phyloP scores from a whole-genome alignment of 2,329 filamentous ascomycete species.

The Alternaria tenuissima region DNA sequence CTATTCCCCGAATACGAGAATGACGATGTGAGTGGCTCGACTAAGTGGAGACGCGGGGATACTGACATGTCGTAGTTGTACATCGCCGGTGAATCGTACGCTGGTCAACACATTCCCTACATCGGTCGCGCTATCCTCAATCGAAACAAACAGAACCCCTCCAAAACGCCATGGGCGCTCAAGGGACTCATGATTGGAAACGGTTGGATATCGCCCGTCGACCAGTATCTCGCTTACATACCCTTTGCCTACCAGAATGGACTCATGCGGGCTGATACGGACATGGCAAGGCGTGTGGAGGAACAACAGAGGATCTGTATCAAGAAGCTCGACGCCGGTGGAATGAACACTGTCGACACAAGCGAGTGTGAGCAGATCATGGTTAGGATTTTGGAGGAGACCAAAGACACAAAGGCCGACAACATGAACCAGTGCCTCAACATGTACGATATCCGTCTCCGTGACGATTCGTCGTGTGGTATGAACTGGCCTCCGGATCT shows the following conservation, averaged over 20 bases:
- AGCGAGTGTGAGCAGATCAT: conserved; percentile 79
- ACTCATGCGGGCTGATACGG: conserved; percentile 73
- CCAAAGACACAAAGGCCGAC: conserved; percentile 63
- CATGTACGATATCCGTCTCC: conserved; percentile 95
- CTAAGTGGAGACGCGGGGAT: background rate
- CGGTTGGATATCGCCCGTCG: conserved; percentile 90
- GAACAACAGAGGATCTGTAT: conserved; percentile 74
- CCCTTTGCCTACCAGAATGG: conserved; percentile 80
- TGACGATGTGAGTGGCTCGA: conserved; percentile 77
- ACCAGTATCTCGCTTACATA: conserved; percentile 90
- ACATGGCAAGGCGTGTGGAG: conserved; percentile 71
- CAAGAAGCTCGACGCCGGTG: conserved; percentile 65
- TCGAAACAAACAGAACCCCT: conserved; percentile 71
- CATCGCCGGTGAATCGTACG: conserved; percentile 94
- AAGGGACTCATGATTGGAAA: conserved; percentile 92
- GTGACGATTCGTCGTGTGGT: conserved; percentile 83
- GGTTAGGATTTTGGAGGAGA: conserved; percentile 73
- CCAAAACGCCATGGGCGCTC: conserved; percentile 73
- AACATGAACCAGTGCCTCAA: conserved; percentile 75
- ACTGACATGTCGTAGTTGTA: conserved; percentile 71
- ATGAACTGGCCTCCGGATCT: conserved; percentile 99
- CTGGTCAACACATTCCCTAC: conserved; percentile 96
- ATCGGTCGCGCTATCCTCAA: conserved; percentile 91
- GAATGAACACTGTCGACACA: conserved; percentile 71
- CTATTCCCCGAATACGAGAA: conserved; percentile 90